These are phyloP conservation scores for Colletotrichum sp. DNA, from an alignment of 2,329 filamentous ascomycete genomes.

Conservation along the genomic window DNA sequence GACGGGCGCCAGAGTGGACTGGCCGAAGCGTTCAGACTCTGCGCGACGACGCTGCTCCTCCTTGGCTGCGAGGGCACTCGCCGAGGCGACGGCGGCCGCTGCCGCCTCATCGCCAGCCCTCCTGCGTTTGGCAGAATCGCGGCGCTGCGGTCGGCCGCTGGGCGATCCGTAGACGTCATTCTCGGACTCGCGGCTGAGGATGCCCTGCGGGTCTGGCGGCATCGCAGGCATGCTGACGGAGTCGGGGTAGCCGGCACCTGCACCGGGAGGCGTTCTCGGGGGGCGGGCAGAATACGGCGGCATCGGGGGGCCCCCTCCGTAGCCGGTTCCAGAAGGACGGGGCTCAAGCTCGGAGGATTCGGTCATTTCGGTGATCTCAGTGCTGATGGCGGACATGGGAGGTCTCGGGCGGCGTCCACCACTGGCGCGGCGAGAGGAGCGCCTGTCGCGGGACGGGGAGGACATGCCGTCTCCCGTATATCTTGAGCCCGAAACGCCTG, in stretches of 20 bases:
- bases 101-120: constrained; percentile 50
- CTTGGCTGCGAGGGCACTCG: constrained; percentile 52
- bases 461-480: constrained; percentile 73
- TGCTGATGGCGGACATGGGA: constrained; percentile 23
- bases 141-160: constrained; percentile 43
- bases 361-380: constrained; percentile 24
- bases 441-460: constrained; percentile 40
- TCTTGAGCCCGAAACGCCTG: constrained; percentile 65
- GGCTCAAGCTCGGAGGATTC: constrained; percentile 46
- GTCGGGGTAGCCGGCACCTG: constrained; percentile 25
- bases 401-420: constrained; percentile 27
- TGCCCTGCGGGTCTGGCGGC: constrained; percentile 51
- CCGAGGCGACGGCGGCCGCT: constrained; percentile 52
- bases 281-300: constrained; percentile 36
- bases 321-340: constrained; percentile 35
- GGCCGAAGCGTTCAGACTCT: constrained; percentile 43
- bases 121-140: constrained; percentile 51
- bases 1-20: constrained; percentile 51
- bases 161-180: constrained; percentile 49
- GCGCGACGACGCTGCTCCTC: constrained; percentile 43
- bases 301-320: constrained; percentile 38
- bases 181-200: constrained; percentile 44
- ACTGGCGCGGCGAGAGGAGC: constrained; percentile 30
- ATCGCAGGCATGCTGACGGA: constrained; percentile 50
- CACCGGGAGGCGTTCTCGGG: constrained; percentile 43